Evolutionary conservation across 179 eudicot species (phyloP), one percentile per base, ranked within the genome.

Genomic region (Spergularia azorica): DNA sequence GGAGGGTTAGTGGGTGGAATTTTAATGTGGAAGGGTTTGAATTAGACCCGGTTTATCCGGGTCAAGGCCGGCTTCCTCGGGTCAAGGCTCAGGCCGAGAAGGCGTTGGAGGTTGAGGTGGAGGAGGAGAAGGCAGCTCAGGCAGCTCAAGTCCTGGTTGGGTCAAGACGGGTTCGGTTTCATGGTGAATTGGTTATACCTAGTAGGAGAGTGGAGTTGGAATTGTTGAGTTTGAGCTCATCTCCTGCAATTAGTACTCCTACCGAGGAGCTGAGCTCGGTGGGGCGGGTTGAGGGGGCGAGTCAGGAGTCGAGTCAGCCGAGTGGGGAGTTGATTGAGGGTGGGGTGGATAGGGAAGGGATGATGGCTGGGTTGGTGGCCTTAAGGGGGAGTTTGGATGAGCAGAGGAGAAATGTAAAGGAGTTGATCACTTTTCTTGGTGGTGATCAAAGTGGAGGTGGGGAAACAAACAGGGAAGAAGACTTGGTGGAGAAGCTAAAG

Each of bases 1-100:
- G 95, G 78, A 89, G 97, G 84, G 84, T 92, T 32, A 91, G 95
- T 79, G 97, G 97, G 17, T 92, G 95, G 97, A 92, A 92, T 72
- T 92, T 92, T 71, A 90, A 90, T 56, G 83, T 82, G 16, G 92
- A 92, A 13, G 95, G 86, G 16, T 90, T 89, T 54, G 80, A 90
- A 54, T 68, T 90, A 62, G 90, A 89, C 21, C 95, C 95, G 0
- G 86, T 90, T 62, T 88, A 86, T 54, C 91, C 90, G 4, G 62
- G 78, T 38, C 71, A 36, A 3, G 58, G 67, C 16, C 76, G 38
- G 52, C 36, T 32, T 39, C 41, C 9, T 2, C 60, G 11, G 32
- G 8, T 17, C 52, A 18, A 66, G 72, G 21, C 20, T 43, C 6
- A 43, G 48, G 6, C 48, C 48, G 48, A 43, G 38, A 57, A 62